Evolutionary conservation across 1,139 yeast genomes (phyloP).

Genomic region (Pichia sp.): DNA sequence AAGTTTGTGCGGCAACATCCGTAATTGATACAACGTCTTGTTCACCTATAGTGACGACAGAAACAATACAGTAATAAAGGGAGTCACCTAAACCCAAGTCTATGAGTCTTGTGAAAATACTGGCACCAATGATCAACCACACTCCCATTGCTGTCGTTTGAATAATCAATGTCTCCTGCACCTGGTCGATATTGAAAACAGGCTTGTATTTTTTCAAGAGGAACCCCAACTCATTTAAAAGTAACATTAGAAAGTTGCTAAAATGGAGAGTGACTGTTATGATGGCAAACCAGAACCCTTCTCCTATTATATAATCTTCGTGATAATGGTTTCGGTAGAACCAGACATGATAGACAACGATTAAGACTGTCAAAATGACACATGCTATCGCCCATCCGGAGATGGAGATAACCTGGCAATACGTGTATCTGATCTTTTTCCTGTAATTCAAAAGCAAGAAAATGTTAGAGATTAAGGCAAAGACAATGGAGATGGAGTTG

Average conservation of each 20-base stretch:
- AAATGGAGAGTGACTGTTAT: constrained; percentile 60
- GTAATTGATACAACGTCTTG: constrained; percentile 61
- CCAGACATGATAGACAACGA: constrained; percentile 34
- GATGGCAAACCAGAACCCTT: constrained; percentile 76
- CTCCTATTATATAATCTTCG: constrained; percentile 36
- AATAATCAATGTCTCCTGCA: constrained; percentile 68
- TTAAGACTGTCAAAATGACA: constrained; percentile 44
- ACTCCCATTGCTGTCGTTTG: constrained; percentile 60
- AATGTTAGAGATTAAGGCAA: constrained; percentile 64
- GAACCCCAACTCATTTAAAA: constrained; percentile 60
- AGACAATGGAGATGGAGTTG: constrained; percentile 56
- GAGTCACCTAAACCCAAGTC: constrained; percentile 54
- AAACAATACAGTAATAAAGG: constrained; percentile 65
- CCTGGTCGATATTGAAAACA: constrained; percentile 56
- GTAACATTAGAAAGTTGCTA: constrained; percentile 47
- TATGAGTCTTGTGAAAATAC: constrained; percentile 44
- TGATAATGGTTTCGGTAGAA: constrained; percentile 21
- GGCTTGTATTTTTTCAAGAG: constrained; percentile 58
- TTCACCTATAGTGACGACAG: constrained; percentile 71
- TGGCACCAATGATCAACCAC: constrained; percentile 72
- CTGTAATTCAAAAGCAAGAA: constrained; percentile 65
- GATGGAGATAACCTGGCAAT: constrained; percentile 59
- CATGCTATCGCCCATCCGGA: constrained; percentile 60
- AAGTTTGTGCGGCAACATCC: constrained; percentile 44
- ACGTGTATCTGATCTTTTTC: constrained; percentile 48